phyloP scores from a whole-genome alignment of 1,139 yeast species.

The Yamadazyma siamensis region DNA sequence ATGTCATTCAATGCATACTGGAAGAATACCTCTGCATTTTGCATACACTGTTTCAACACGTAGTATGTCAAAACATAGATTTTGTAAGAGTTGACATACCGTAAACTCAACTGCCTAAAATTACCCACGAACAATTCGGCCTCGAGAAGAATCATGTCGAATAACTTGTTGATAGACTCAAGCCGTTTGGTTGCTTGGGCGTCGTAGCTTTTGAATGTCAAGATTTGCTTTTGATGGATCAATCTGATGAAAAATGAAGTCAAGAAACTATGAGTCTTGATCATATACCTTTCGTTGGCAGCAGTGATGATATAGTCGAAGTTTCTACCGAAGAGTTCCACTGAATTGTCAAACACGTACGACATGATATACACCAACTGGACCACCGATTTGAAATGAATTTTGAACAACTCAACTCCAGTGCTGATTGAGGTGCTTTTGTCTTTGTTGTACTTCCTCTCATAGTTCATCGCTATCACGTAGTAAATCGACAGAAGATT shows the following conservation, averaged over 20 bases:
- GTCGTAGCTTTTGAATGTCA: constrained; percentile 25
- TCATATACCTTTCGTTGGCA: constrained; percentile 40
- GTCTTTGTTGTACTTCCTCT: constrained; percentile 28
- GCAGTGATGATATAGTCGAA: constrained; percentile 41
- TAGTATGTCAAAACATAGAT: constrained; percentile 42
- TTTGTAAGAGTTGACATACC: constrained; percentile 40
- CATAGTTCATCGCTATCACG: constrained; percentile 43
- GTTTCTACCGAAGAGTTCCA: constrained; percentile 40
- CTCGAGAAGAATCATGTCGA: constrained; percentile 34
- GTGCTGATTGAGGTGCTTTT: constrained; percentile 35
- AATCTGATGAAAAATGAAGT: constrained; percentile 42
- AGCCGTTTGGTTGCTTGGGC: constrained; percentile 20
- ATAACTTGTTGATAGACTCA: constrained; percentile 34
- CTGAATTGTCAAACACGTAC: constrained; percentile 43
- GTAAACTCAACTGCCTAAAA: constrained; percentile 36
- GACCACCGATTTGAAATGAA: constrained; percentile 40
- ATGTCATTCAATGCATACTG: constrained; percentile 27
- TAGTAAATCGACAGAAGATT: constrained; percentile 44
- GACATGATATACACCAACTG: constrained; percentile 47
- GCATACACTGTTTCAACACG: constrained; percentile 43
- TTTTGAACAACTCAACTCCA: constrained; percentile 44
- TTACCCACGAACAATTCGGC: constrained; percentile 47
- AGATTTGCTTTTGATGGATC: constrained; percentile 37
- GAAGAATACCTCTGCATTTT: constrained; percentile 38
- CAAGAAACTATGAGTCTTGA: constrained; percentile 40